Conservation (phyloP, 139 green algal genomes). For the Coccomyxa sp. region DNA sequence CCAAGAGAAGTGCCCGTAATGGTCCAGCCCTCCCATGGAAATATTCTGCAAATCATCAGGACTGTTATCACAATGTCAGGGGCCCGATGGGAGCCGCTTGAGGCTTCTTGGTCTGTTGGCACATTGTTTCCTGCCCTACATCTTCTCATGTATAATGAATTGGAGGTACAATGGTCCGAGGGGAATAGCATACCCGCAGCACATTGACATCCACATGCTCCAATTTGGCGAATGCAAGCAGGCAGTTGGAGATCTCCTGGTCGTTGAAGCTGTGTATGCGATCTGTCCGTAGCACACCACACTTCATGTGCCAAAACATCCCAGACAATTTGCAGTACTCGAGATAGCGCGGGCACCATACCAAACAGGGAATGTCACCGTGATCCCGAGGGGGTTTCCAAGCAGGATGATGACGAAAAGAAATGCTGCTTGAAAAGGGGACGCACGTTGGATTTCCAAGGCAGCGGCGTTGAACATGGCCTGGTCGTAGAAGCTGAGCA, state of each 20-base stretch:
- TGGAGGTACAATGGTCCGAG: no score
- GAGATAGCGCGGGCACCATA: background rate
- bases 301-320: background rate
- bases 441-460: background rate
- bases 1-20: background rate
- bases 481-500: slow-evolving; percentile 31
- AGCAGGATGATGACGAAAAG: background rate
- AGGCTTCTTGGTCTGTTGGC: background rate
- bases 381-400: background rate
- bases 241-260: slow-evolving; percentile 33
- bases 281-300: background rate
- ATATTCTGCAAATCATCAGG: background rate
- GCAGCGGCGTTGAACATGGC: background rate
- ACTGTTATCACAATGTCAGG: background rate
- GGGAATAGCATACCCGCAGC: background rate
- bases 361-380: background rate
- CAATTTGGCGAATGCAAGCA: slow-evolving; percentile 1
- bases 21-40: background rate
- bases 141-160: no score
- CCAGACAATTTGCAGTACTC: background rate
- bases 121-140: no score
- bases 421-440: background rate
- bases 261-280: slow-evolving; percentile 18
- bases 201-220: background rate
- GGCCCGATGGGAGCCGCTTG: background rate